Evolutionary conservation across 1,284 basidiomycete genomes (phyloP).

Genomic region (Melampsora abietis-canadensis): DNA sequence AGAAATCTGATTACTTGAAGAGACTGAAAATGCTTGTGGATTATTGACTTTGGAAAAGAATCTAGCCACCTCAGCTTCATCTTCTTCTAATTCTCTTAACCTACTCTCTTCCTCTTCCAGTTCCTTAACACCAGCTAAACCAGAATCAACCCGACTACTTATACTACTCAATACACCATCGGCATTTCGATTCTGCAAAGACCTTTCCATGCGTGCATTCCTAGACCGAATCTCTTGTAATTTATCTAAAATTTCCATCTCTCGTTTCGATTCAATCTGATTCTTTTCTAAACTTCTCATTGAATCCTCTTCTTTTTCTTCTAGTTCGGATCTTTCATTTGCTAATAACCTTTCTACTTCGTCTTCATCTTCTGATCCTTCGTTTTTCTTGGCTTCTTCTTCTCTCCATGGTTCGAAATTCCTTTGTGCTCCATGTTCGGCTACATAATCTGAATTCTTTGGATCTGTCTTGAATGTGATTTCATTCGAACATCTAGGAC

Average conservation of each 20-base stretch:
- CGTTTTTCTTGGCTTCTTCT: conserved; percentile 59
- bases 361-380: conserved; percentile 65
- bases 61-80: conserved; percentile 40
- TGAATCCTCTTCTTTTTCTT: conserved; percentile 80
- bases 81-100: conserved; percentile 39
- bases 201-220: conserved; percentile 83
- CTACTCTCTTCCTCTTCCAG: conserved; percentile 27
- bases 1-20: not conserved
- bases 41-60: conserved; percentile 36
- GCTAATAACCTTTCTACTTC: conserved; percentile 48
- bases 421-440: conserved; percentile 86
- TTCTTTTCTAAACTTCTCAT: conserved; percentile 95
- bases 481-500: conserved; percentile 89
- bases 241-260: conserved; percentile 97
- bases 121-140: conserved; percentile 34
- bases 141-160: conserved; percentile 40
- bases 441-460: conserved; percentile 89
- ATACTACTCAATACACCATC: conserved; percentile 48
- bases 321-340: conserved; percentile 63
- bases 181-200: conserved; percentile 46
- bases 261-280: conserved; percentile 83
- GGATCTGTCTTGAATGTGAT: conserved; percentile 99
- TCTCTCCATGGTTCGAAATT: conserved; percentile 93
- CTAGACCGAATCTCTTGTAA: conserved; percentile 88
- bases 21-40: not conserved